Percentiles rank a stretch among this genome's conserved stretches.
These are phyloP conservation scores for Phytopythium helicoides DNA, from an alignment of 352 stramenopile genomes.

Conservation along the genomic window DNA sequence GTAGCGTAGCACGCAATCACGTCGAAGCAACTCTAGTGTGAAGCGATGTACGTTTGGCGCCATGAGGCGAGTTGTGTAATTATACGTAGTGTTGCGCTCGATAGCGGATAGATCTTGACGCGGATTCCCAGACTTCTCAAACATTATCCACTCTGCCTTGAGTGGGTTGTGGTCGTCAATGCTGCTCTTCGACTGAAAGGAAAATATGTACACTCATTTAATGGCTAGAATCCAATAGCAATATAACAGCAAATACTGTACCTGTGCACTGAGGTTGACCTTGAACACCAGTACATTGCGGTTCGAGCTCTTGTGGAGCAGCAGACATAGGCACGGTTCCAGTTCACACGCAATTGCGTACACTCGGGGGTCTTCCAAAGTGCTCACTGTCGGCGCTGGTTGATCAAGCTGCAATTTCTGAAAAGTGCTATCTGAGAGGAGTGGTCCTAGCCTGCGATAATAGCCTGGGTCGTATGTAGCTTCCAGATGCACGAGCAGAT, in stretches of 20 bases:
- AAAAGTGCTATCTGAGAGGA: conserved; percentile 36
- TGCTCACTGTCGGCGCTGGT: conserved; percentile 19
- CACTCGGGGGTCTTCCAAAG: conserved; percentile 36
- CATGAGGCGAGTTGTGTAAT: conserved; percentile 35
- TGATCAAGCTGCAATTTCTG: conserved; percentile 42
- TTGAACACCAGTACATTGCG: conserved; percentile 57
- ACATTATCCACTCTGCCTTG: conserved; percentile 67
- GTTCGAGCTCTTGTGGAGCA: conserved; percentile 64
- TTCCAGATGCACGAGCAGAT: conserved; percentile 43
- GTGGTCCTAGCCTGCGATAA: conserved; percentile 49
- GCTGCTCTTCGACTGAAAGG: conserved; percentile 21
- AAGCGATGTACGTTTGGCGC: conserved; percentile 48
- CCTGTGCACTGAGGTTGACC: conserved; percentile 18
- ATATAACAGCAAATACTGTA: conserved; percentile 8
- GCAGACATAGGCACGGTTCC: conserved; percentile 44
- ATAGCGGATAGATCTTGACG: conserved; percentile 47
- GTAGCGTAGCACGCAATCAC: conserved; percentile 48
- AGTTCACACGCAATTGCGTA: conserved; percentile 47
- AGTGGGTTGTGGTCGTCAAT: conserved; percentile 32
- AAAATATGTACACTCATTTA: not conserved
- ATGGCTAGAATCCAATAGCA: not conserved
- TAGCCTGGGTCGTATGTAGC: conserved; percentile 43
- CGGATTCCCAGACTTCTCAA: conserved; percentile 59
- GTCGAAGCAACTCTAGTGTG: conserved; percentile 38
- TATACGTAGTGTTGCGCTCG: conserved; percentile 55